These are phyloP conservation scores for Fusarium brevicatenulatum DNA, from an alignment of 2,329 filamentous ascomycete genomes.

Conservation along the genomic window DNA sequence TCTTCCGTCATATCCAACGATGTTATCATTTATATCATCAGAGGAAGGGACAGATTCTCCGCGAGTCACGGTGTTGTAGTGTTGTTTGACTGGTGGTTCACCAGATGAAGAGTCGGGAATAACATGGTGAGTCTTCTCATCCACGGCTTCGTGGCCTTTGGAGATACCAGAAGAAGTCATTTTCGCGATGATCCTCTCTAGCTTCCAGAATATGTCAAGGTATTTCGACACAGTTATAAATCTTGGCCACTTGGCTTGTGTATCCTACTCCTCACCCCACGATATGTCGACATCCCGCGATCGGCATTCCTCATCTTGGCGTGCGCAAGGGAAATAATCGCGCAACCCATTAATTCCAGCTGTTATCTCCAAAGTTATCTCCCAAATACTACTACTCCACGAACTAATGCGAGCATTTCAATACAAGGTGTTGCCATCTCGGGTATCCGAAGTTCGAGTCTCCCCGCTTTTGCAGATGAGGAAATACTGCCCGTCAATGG, in stretches of 20 bases:
- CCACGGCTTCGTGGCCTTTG: not conserved
- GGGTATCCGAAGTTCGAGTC: not conserved
- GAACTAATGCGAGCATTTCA: not conserved
- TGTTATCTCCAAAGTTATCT: too few species aligned
- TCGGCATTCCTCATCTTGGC: not conserved
- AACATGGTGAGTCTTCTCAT: not conserved
- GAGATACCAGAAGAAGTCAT: not conserved
- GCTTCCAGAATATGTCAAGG: not conserved
- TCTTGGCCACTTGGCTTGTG: rapidly evolving
- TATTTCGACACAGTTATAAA: rapidly evolving
- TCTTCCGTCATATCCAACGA: not conserved
- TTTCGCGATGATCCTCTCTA: rapidly evolving
- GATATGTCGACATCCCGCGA: not conserved
- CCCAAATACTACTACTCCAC: not conserved
- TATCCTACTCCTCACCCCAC: not conserved
- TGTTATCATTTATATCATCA: rapidly evolving
- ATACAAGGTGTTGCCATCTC: not conserved
- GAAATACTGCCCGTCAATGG: not conserved
- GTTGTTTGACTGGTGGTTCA: rapidly evolving
- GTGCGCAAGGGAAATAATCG: not conserved
- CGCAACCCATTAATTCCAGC: not conserved
- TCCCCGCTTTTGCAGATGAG: not conserved
- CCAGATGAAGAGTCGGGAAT: not conserved
- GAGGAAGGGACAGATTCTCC: not conserved
- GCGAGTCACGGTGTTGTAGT: not conserved